A percentile compares a stretch with the other conserved stretches of the same genome.
Evolutionary conservation across 2,329 filamentous ascomycete genomes (phyloP).

Genomic region (Aulographum hederae): DNA sequence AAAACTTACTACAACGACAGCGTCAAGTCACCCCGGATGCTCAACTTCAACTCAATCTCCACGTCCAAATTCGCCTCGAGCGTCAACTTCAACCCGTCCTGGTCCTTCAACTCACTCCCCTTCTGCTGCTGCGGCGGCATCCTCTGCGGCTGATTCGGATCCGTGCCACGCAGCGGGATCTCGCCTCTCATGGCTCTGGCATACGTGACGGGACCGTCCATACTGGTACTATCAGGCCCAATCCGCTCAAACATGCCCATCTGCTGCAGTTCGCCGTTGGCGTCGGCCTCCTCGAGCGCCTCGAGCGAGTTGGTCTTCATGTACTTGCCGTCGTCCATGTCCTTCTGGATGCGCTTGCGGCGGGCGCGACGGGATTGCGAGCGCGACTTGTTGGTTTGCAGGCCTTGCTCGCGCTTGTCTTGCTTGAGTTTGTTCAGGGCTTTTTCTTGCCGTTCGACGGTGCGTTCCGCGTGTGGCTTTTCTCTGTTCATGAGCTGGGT

Average conservation of each 20-base stretch:
- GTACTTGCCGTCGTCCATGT: constrained; percentile 38
- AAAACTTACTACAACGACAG: constrained; percentile 54
- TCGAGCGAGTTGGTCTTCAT: constrained; percentile 31
- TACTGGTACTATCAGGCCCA: constrained; percentile 34
- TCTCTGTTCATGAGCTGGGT: too few relatives aligned
- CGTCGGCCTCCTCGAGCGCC: constrained; percentile 32
- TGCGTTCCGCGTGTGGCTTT: constrained; percentile 15
- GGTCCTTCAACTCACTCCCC: constrained; percentile 27
- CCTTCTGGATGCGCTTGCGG: constrained; percentile 30
- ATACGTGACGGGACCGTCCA: constrained; percentile 37
- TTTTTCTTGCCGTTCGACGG: constrained; percentile 27
- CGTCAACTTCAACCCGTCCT: constrained; percentile 51
- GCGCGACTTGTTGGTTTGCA: constrained; percentile 25
- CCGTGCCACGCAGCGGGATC: constrained; percentile 32
- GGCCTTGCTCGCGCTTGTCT: constrained; percentile 16
- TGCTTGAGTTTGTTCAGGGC: constrained; percentile 22
- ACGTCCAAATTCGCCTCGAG: constrained; percentile 67
- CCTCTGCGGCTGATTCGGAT: constrained; percentile 30
- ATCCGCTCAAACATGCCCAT: constrained; percentile 37
- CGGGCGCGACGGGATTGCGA: constrained; percentile 28
- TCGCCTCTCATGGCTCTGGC: constrained; percentile 34
- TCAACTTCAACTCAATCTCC: constrained; percentile 71
- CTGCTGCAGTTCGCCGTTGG: constrained; percentile 26
- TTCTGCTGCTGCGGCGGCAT: constrained; percentile 20
- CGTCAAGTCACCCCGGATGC: constrained; percentile 70